Percentiles rank a stretch among this genome's conserved stretches.
Conservation (phyloP, 2,329 filamentous ascomycete species). For the Hypoxylon sp. region DNA sequence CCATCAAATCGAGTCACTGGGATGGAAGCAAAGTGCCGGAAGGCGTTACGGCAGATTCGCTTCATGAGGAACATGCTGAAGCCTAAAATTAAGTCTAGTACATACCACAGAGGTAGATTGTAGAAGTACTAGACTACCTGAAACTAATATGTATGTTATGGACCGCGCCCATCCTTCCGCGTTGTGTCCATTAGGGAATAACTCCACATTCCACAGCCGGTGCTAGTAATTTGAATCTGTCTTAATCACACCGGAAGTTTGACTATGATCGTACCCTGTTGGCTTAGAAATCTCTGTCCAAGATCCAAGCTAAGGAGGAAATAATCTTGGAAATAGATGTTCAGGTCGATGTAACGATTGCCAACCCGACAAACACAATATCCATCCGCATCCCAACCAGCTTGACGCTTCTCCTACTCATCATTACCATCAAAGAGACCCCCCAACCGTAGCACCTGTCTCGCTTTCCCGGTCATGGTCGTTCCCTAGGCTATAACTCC, state of each 20-base stretch:
- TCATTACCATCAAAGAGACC: background rate
- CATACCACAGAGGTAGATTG: constrained; percentile 17
- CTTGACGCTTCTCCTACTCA: background rate
- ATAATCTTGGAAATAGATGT: too few species aligned
- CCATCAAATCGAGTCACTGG: constrained; percentile 60
- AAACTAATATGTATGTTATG: constrained; percentile 22
- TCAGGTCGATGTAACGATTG: background rate
- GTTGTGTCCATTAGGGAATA: background rate
- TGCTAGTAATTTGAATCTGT: too few species aligned
- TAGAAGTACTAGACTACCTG: constrained; percentile 21
- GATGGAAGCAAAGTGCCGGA: constrained; percentile 50
- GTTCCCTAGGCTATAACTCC: background rate
- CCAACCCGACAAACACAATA: background rate
- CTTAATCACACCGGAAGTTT: background rate
- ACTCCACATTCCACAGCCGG: too few species aligned
- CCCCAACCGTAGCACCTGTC: constrained; percentile 5
- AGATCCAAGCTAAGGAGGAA: background rate
- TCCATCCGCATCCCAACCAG: background rate
- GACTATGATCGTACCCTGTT: background rate
- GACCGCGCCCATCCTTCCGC: background rate
- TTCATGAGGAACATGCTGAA: constrained; percentile 35
- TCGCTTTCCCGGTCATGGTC: constrained; percentile 10
- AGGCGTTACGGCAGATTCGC: constrained; percentile 25
- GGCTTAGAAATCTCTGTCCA: background rate
- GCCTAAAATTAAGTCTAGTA: constrained; percentile 15